Evolutionary conservation across 2,329 filamentous ascomycete species (phyloP).

Genomic region (Fusarium algeriense): DNA sequence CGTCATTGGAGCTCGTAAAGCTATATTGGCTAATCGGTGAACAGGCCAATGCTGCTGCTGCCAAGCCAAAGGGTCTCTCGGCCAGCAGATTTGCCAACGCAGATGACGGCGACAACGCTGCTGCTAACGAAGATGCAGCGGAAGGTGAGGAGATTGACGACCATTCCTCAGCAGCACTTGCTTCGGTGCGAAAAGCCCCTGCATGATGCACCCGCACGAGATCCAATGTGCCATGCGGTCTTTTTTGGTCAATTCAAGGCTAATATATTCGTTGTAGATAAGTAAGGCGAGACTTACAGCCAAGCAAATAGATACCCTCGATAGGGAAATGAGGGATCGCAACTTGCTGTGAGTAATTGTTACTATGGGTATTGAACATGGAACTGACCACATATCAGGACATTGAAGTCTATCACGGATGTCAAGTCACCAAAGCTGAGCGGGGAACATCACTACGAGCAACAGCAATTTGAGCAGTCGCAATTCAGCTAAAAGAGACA

Average conservation of each 20-base stretch:
- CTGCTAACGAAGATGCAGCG: conserved; percentile 55
- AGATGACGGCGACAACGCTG: conserved; percentile 53
- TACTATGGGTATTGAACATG: background rate
- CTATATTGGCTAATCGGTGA: background rate
- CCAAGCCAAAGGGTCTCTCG: conserved; percentile 64
- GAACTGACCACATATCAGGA: conserved; percentile 32
- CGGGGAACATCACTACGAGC: conserved; percentile 35
- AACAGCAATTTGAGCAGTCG: conserved; percentile 29
- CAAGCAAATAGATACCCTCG: conserved; percentile 65
- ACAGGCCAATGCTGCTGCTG: conserved; percentile 60
- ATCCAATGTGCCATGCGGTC: conserved; percentile 34
- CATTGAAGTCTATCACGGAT: conserved; percentile 47
- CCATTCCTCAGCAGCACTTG: conserved; percentile 73
- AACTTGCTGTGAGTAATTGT: conserved; percentile 61
- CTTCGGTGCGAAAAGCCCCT: conserved; percentile 72
- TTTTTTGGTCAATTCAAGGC: conserved; percentile 8
- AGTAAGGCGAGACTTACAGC: conserved; percentile 60
- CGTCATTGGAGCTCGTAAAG: no score
- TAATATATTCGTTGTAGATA: conserved; percentile 52
- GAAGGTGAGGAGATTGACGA: conserved; percentile 73
- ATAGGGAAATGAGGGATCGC: conserved; percentile 67
- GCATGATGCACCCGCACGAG: conserved; percentile 54
- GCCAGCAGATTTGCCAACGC: conserved; percentile 66
- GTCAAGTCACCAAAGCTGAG: conserved; percentile 36
- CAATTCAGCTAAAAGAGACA: conserved; percentile 32